Base-by-base conservation (phyloP, 2,329 filamentous ascomycete genomes). In the Xylariaceae sp. region DNA sequence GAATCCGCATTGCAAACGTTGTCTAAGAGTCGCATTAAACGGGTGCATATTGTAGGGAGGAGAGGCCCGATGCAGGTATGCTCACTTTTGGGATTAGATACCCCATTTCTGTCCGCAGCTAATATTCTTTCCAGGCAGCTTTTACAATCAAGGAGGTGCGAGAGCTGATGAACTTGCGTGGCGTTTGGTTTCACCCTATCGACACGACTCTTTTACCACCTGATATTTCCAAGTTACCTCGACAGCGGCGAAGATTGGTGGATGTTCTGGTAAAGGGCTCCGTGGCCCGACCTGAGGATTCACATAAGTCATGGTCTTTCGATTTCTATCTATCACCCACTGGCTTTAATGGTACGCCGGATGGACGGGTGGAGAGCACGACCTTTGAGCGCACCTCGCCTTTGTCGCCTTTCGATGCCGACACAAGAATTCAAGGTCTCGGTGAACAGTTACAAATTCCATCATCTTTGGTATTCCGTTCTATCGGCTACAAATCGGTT, bases 111-210 rank as follows among this genome's bases (percentile, higher is more conserved):
- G 19, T 16, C 21, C 19, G 13, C 5, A 2, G 6, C 47, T 56
- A 41, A 63, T 21, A n/a, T 3, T n/a, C 19, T 39, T 57, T 48
- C 3, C 49, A 92, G 85, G 92, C 90, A 21, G 85, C 94, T 0
- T 97, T 96, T 65, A 96, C 92, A 0, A 95, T 96, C 69, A 97
- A 96, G 71, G 94, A 99, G 74, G 75, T 90, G 15, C 84, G 94
- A 34, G 94, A 99, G 71, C 75, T 99, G 3, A 85, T 96, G 73
- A 87, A 88, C 47, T 78, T 97, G 2, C 80, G 83, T 0, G 75
- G 75, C 0, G 86, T 95, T 9, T 80, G 78, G 13, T 95, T 96
- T 65, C 79, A 85, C 51, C 81, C 87, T 1, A 76, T 92, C 26
- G 80, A 88, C 51, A 70, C 74, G 54, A 74, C 79, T 1, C 74